Evolutionary conservation across 23 red algal genomes (phyloP).

Genomic region (Cyanidiococcus yangmingshanensis): DNA sequence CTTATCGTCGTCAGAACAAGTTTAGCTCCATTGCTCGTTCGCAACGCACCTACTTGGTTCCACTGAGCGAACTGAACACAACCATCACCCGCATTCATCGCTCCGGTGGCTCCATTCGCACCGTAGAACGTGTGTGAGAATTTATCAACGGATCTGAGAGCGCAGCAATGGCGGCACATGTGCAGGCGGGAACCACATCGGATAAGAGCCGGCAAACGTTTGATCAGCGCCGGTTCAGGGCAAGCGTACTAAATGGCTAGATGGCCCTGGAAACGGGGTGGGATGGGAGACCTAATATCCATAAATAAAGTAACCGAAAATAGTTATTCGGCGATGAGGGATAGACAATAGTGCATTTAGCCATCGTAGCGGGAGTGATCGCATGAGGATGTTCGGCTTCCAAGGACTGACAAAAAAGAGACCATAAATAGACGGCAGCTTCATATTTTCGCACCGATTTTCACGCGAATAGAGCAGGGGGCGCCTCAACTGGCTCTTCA

Average conservation of each 20-base stretch:
- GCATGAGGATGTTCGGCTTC: not conserved
- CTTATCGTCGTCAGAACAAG: slow-evolving; percentile 3
- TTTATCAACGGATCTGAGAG: no score
- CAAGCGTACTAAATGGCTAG: not conserved
- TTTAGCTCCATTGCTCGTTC: slow-evolving; percentile 1
- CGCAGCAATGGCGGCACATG: no score
- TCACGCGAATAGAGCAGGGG: no score
- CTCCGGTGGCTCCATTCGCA: slow-evolving; percentile 12
- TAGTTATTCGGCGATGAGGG: no score
- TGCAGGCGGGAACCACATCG: no score
- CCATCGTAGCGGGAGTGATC: no score
- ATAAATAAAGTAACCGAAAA: no score
- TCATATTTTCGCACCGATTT: no score
- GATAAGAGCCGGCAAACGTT: not conserved
- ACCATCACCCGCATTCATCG: slow-evolving; percentile 6
- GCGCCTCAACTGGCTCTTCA: no score
- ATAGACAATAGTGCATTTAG: no score
- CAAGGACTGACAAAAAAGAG: not conserved
- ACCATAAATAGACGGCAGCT: not conserved
- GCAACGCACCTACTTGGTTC: not conserved
- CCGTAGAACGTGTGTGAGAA: slow-evolving; percentile 6
- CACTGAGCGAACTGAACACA: slow-evolving; percentile 7
- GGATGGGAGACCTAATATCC: no score
- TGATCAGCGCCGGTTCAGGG: not conserved
- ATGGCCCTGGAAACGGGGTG: no score